Evolutionary conservation across 2,329 filamentous ascomycete genomes (phyloP), one percentile per base, ranked within the genome.

Genomic region (Aspergillus luchuensis): DNA sequence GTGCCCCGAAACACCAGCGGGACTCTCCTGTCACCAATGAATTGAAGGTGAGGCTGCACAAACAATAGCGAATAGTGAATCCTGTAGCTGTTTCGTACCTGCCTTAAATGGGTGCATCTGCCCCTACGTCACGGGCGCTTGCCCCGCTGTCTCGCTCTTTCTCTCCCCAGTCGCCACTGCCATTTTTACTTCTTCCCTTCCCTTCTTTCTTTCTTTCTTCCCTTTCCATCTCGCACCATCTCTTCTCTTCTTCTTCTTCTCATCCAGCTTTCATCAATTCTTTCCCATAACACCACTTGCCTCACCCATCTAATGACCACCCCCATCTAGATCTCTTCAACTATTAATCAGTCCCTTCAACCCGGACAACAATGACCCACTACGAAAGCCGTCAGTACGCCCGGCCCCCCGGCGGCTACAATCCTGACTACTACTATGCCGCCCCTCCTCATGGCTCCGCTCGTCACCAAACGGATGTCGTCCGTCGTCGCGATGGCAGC

Each of bases 401-500:
- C 48, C 72, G 67, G 60, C 72, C 70, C 25, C 52, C 62, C 43
- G 60, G 65, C 30, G 59, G 55, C 33, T 68, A 74, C 58, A 67
- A 66, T 15, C 63, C 68, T 47, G 69, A 73, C 55, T 69, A 74
- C 43, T 74, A 75, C 56, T 65, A 71, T 57, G 64, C 70, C 30
- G 60, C 63, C 36, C 63, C 68, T 25, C 60, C 66, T 11, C 63
- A 63, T n/a, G 47, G 59, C 25, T 58, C 47, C 30, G 61, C 61
- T 10, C 56, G 54, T 41, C 59, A 63, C 38, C 60, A 60, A 23
- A 59, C 56, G 10, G 66, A 66, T 23, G 57, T 69, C 17, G 47
- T 70, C 56, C 68, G 69, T 60, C 69, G 66, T 56, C 63, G 56
- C 21, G 89, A 93, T 73, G 89, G 92, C 70, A 92, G 89, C 75